A percentile compares a stretch with the other conserved stretches of the same genome.
phyloP scores from a whole-genome alignment of 257 asterid genomes.

The Capsicum rhomboideum region DNA sequence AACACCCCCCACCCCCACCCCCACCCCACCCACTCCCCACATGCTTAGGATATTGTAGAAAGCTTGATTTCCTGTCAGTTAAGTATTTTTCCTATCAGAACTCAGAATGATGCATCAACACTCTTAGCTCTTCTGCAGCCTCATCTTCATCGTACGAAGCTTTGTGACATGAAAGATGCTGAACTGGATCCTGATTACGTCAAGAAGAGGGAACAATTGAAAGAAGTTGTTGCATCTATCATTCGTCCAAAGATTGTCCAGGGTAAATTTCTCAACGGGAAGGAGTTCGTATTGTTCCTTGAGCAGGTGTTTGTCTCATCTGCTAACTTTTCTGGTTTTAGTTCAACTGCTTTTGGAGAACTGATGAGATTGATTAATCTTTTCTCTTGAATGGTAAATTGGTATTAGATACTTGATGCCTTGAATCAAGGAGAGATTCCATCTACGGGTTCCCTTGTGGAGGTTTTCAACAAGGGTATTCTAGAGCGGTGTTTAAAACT shows the following conservation, averaged over 20 bases:
- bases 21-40: too few species aligned
- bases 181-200: constrained; percentile 82
- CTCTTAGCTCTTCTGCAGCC: constrained; percentile 54
- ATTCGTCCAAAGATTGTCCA: constrained; percentile 95
- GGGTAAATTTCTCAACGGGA: constrained; percentile 88
- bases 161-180: constrained; percentile 84
- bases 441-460: constrained; percentile 94
- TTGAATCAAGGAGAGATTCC: constrained; percentile 99
- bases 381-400: constrained; percentile 3
- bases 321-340: background rate
- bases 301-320: constrained; percentile 62
- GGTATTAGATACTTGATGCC: constrained; percentile 80
- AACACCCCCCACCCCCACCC: too few species aligned
- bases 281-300: constrained; percentile 78
- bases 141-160: constrained; percentile 89
- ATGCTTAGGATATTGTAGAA: background rate
- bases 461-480: constrained; percentile 84
- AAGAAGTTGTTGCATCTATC: constrained; percentile 65
- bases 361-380: background rate
- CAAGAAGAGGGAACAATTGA: constrained; percentile 71
- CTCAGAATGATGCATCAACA: constrained; percentile 4
- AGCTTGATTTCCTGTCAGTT: background rate
- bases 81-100: background rate
- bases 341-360: background rate
- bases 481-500: constrained; percentile 67